Percentiles rank a stretch among this genome's conserved stretches.
Conservation (phyloP, 805 yeast genomes). For the Cyberlindnera mississippiensis region DNA sequence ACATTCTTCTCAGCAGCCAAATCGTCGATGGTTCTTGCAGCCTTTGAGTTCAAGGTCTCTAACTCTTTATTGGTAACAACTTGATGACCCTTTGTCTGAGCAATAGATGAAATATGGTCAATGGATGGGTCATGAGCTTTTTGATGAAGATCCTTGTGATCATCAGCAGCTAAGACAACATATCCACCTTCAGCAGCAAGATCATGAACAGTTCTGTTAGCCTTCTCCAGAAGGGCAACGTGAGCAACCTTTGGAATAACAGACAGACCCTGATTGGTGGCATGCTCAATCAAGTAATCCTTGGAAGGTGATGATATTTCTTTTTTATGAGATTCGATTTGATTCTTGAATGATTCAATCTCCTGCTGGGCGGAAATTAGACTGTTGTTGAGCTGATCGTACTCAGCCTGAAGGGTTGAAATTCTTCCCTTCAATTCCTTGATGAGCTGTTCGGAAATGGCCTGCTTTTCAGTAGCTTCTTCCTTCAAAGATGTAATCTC, state of each 20-base stretch:
- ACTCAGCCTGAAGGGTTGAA: conserved; percentile 2
- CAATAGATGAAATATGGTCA: conserved; percentile 19
- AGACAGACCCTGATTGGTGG: conserved; percentile 27
- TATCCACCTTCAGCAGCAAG: conserved; percentile 19
- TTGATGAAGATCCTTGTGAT: conserved; percentile 9
- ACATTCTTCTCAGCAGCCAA: conserved; percentile 15
- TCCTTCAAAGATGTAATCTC: conserved; percentile 4
- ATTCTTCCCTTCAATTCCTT: conserved; percentile 18
- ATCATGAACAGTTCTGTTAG: conserved; percentile 19
- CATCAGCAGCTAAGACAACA: conserved; percentile 13
- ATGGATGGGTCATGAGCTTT: conserved; percentile 25
- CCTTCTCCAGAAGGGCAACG: conserved; percentile 17
- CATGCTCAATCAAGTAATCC: conserved; percentile 28
- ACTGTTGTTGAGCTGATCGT: conserved; percentile 1
- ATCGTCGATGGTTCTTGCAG: conserved; percentile 17
- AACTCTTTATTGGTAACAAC: conserved; percentile 24
- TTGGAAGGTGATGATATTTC: conserved; percentile 31
- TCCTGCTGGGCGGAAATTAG: conserved; percentile 3
- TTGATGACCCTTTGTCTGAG: conserved; percentile 9
- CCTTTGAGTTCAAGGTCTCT: conserved; percentile 7
- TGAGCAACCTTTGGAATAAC: conserved; percentile 26
- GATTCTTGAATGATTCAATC: not conserved
- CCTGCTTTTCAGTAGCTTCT: conserved; percentile 8
- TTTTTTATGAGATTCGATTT: conserved; percentile 4
- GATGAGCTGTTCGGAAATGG: conserved; percentile 9